Evolutionary conservation across 306 rosid species (phyloP), one percentile per base, ranked within the genome.

Genomic region (Medicago arabica): DNA sequence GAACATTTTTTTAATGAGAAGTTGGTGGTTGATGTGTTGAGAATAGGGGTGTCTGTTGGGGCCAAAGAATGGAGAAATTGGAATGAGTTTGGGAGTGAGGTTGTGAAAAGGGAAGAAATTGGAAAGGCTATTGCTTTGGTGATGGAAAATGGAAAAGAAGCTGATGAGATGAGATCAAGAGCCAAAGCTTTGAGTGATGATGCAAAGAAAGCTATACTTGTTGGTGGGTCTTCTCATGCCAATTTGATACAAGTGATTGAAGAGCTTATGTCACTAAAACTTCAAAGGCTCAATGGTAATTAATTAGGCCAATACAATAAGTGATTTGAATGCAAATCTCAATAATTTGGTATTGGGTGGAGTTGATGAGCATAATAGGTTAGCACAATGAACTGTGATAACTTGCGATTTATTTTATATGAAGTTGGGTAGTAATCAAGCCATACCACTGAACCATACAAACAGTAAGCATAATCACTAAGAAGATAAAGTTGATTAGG

Each of bases 211-310:
- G 21, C 67, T 31, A 61, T 61, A 61, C 10, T 28, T 14, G 41
- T 31, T 61, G 67, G 67, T 14, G 67, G 43, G 7, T 61, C 67
- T 61, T 61, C 67, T 61, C 11, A 61, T 61, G 19, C 12, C 44
- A 61, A 61, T 14, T 6, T 61, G 44, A 31, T 61, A 1, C 19
- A 61, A 2, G 0, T 61, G 5, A 31, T 61, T 61, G 19, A 61
- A 6, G 44, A 59, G 66, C 66, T 59, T 28, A 6, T 13, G 10
- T 25, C 40, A 25, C 66, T 59, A 9, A 59, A 59, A 28, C 43
- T 61, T 28, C 67, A 61, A 61, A 61, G 43, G 67, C 19, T 61
- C 19, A 61, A 14, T 14, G 65, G 49, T 44, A 44, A 44, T 11
- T 44, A 44, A 11, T 11, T 44, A 44, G 50, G 50, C 1, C n/a